These are phyloP conservation scores for Tricharina praecox DNA, from an alignment of 495 filamentous ascomycete species.

Conservation along the genomic window DNA sequence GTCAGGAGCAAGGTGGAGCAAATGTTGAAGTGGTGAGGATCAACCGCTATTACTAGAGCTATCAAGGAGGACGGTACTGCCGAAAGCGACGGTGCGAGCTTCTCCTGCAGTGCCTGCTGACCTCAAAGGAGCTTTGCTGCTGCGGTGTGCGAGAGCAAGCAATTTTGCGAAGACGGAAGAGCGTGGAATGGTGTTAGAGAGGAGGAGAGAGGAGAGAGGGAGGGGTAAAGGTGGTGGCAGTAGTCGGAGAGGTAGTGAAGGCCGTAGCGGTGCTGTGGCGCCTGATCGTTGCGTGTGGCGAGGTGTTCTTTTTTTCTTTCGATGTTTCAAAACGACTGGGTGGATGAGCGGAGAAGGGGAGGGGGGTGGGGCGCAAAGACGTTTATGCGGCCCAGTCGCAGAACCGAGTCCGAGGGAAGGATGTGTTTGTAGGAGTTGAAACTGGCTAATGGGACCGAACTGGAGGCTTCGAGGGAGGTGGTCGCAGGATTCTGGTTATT, in stretches of 20 bases:
- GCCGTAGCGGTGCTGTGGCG: not conserved
- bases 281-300: not conserved
- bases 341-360: no score
- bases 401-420: no score
- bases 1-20: constrained; percentile 4
- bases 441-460: no score
- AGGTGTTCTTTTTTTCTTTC: not conserved
- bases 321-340: not conserved
- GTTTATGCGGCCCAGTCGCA: not conserved
- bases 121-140: constrained; percentile 56
- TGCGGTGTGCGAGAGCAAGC: constrained; percentile 12
- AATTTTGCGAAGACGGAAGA: constrained; percentile 5
- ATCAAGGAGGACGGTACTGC: constrained; percentile 23
- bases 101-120: constrained; percentile 88
- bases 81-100: constrained; percentile 25
- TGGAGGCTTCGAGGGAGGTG: no score
- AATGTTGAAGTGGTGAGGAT: constrained; percentile 9
- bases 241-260: no score
- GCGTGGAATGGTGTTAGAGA: not conserved
- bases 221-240: no score
- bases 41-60: constrained; percentile 12
- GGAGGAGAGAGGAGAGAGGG: no score
- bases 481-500: no score
- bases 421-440: no score
- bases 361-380: no score